Conservation (phyloP, 331 rosid species). For the Arachis monticola region DNA sequence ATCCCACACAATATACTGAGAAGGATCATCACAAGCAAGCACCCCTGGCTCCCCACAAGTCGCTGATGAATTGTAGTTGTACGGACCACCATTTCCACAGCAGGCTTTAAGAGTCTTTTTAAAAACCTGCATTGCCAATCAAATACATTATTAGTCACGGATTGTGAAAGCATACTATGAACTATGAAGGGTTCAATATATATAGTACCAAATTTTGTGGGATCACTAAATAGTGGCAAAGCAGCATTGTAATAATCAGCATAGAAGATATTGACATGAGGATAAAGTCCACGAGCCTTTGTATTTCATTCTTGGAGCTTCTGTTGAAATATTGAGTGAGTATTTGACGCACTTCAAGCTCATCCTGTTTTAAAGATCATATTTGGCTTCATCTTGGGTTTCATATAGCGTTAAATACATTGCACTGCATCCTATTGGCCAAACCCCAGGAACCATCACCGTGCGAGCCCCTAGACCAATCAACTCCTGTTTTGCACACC, state of each 20-base stretch:
- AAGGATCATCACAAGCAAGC: constrained; percentile 54
- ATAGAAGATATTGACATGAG: constrained; percentile 43
- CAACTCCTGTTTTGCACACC: constrained; percentile 43
- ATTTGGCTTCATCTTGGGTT: constrained; percentile 35
- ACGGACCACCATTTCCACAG: constrained; percentile 60
- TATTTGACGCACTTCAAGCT: constrained; percentile 47
- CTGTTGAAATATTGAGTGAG: constrained; percentile 46
- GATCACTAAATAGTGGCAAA: constrained; percentile 35
- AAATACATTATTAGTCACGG: no score
- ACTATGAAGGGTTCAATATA: not conserved
- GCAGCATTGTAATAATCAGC: constrained; percentile 50
- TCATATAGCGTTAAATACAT: constrained; percentile 33
- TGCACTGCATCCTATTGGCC: constrained; percentile 50
- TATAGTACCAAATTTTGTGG: constrained; percentile 43
- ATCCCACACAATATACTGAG: constrained; percentile 53
- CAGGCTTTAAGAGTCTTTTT: constrained; percentile 30
- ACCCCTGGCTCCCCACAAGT: constrained; percentile 33
- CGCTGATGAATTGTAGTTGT: constrained; percentile 38
- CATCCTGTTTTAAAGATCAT: constrained; percentile 59
- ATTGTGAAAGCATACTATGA: no score
- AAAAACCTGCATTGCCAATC: constrained; percentile 48
- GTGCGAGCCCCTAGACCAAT: constrained; percentile 51
- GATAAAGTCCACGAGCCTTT: constrained; percentile 39
- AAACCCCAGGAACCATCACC: constrained; percentile 46
- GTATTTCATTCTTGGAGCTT: constrained; percentile 45